Evolutionary conservation across 148 eudicot species (phyloP), one percentile per base, ranked within the genome.

Genomic region (Agrostemma githago): DNA sequence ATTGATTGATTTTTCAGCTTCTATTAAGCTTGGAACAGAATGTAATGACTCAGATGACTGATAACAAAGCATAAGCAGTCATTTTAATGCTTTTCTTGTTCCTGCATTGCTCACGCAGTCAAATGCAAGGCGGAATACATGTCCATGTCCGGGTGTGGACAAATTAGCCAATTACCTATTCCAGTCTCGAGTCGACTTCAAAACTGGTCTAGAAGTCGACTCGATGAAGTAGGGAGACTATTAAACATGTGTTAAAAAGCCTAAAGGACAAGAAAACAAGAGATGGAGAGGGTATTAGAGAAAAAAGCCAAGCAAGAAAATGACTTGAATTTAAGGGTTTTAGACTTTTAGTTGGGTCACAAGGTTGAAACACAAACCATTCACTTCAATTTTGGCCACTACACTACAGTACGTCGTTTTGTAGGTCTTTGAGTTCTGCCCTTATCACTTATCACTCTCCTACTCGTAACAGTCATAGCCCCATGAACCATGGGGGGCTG

Each of bases 1-100:
- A 17, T 15, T 10, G 44, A 43, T 48, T 48, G 17, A 75, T 42
- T 76, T 72, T 58, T 54, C 43, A 76, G 59, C 26, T 42, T 58
- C 39, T 59, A 37, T 74, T 4, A 46, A 56, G 15, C 48, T 3
- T 5, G 42, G 46, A 8, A 56, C 3, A 38, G 46, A 5, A 71
- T 71, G 15, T 56, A 16, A 43, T 8, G 14, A 43, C 7, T 64
- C 68, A n/a, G 62, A 4, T 34, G 34, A 37, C 11, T 9, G 1
- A 60, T 15, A 17, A 51, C 3, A 34, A 9, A 9, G 42, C 44
- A 37, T 20, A 10, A 16, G 61, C 42, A 26, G 17, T 46, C 60
- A 70, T 51, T 69, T 48, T 26, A 21, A 5, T 10, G 10, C 53
- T 68, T 53, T 8, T 19, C 9, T 60, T 60, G 19, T 19, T 6